Evolutionary conservation across 2,329 filamentous ascomycete genomes (phyloP).

Genomic region (Neoarthrinium moseri): DNA sequence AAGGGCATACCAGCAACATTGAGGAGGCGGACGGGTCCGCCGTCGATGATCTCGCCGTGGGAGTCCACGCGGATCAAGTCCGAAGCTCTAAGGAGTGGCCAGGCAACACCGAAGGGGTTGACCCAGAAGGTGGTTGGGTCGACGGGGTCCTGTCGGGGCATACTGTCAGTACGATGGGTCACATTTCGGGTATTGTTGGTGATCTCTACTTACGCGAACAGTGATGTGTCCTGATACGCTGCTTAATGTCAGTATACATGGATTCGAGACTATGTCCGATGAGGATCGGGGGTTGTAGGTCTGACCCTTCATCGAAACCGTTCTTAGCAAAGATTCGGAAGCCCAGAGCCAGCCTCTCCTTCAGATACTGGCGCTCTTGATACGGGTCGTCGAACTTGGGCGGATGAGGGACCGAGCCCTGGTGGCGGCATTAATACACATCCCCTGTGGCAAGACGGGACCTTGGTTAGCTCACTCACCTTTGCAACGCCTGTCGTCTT

Average conservation of each 20-base stretch:
- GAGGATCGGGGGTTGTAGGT: background rate
- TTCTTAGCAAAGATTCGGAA: constrained; percentile 59
- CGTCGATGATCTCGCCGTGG: constrained; percentile 60
- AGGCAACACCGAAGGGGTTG: constrained; percentile 64
- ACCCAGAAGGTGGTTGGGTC: constrained; percentile 63
- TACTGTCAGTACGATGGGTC: background rate
- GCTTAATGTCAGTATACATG: constrained; percentile 5
- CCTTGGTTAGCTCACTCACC: no score
- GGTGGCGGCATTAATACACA: no score
- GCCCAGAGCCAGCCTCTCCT: constrained; percentile 51
- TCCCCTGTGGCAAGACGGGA: no score
- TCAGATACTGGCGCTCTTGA: constrained; percentile 51
- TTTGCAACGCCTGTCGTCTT: no score
- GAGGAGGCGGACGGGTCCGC: constrained; percentile 43
- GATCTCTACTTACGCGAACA: constrained; percentile 40
- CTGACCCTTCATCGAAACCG: constrained; percentile 53
- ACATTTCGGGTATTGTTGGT: background rate
- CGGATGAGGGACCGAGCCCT: constrained; percentile 9
- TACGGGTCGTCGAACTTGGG: constrained; percentile 22
- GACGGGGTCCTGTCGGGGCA: constrained; percentile 46
- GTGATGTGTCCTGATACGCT: constrained; percentile 63
- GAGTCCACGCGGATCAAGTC: constrained; percentile 68
- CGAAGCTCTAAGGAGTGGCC: constrained; percentile 60
- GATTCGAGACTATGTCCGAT: background rate
- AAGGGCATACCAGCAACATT: constrained; percentile 24